A percentile compares a stretch with the other conserved stretches of the same genome.
Evolutionary conservation across 1,284 basidiomycete species (phyloP).

Genomic region (Rhodotorula sp.): DNA sequence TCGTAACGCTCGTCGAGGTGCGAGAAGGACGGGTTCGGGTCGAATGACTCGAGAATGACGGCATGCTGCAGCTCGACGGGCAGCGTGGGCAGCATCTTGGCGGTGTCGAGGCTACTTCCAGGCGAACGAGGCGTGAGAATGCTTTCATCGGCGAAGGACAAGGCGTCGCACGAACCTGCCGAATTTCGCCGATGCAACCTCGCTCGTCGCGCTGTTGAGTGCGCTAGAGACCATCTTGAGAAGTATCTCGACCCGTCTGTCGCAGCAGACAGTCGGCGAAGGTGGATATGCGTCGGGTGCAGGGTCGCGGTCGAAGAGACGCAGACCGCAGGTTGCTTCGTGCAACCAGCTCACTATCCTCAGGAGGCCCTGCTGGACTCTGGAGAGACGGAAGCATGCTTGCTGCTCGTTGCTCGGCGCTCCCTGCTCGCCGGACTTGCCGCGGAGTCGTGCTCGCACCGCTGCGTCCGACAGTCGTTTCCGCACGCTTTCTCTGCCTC

Average conservation of each 20-base stretch:
- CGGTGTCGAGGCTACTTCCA: neutral
- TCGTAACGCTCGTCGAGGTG: neutral
- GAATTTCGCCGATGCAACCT: neutral
- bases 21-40: neutral
- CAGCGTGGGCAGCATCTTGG: neutral
- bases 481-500: too few species aligned
- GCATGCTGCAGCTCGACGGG: constrained; percentile 2
- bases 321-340: too few species aligned
- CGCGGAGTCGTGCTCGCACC: too few species aligned
- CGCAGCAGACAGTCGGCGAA: neutral
- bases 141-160: neutral
- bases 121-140: neutral
- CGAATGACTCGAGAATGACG: neutral
- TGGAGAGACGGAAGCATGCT: too few species aligned
- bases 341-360: too few species aligned
- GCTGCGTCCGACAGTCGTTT: too few species aligned
- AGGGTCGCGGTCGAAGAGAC: neutral
- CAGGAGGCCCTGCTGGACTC: too few species aligned
- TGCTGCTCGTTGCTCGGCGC: too few species aligned
- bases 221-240: neutral
- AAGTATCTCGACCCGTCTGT: neutral
- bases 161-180: neutral
- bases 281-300: neutral
- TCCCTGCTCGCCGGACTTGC: too few species aligned
- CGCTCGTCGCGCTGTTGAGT: neutral